Percentiles rank a stretch among this genome's conserved stretches.
phyloP scores from a whole-genome alignment of 331 rosid species.

The Stylosanthes scabra region DNA sequence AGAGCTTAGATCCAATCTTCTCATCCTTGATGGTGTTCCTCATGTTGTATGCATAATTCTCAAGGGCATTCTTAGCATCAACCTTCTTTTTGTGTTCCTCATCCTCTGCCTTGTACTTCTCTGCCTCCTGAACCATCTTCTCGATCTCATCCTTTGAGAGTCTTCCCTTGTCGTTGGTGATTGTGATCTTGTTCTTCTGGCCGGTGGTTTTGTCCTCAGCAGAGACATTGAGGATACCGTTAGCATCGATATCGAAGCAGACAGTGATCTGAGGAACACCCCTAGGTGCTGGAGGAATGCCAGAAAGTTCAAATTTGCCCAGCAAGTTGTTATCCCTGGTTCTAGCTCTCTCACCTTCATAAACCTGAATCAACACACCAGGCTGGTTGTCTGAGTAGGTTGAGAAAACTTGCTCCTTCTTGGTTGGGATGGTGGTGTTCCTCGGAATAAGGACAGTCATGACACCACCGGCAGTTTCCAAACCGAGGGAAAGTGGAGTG shows the following conservation, averaged over 20 bases:
- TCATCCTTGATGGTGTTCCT: conserved; percentile 54
- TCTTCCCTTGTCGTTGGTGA: conserved; percentile 55
- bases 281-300: conserved; percentile 52
- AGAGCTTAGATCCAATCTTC: conserved; percentile 48
- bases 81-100: conserved; percentile 62
- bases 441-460: conserved; percentile 50
- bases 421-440: conserved; percentile 46
- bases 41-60: conserved; percentile 54
- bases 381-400: conserved; percentile 50
- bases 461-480: conserved; percentile 51
- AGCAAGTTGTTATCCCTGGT: conserved; percentile 53
- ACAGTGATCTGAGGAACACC: conserved; percentile 57
- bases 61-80: conserved; percentile 48
- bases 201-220: conserved; percentile 55
- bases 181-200: conserved; percentile 52
- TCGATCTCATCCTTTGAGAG: conserved; percentile 50
- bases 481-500: conserved; percentile 44
- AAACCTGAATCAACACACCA: conserved; percentile 44
- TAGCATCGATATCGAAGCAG: conserved; percentile 53
- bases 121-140: conserved; percentile 59
- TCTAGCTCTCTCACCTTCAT: conserved; percentile 48
- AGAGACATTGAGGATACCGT: conserved; percentile 54
- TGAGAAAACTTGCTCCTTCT: conserved; percentile 48
- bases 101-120: conserved; percentile 58
- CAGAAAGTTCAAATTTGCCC: conserved; percentile 52